phyloP scores from a whole-genome alignment of 306 rosid species.

The Citrullus amarus region DNA sequence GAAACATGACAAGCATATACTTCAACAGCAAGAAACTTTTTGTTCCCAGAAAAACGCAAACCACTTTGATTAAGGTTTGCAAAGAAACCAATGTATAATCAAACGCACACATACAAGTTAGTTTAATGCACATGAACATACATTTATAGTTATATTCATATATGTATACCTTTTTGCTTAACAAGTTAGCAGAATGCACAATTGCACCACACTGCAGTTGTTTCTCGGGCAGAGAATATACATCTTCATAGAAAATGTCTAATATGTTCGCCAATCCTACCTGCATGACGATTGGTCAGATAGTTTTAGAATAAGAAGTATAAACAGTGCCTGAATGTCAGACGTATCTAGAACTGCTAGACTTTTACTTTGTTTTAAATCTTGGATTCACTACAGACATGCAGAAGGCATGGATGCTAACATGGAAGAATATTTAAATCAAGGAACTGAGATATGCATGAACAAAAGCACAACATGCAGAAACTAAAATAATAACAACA shows the following conservation, averaged over 20 bases:
- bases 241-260: slow-evolving; percentile 76
- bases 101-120: slow-evolving; percentile 8
- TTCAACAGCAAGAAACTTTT: not conserved
- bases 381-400: not conserved
- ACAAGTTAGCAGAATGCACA: slow-evolving; percentile 31
- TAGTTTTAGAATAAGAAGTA: not conserved
- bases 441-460: not conserved
- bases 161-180: slow-evolving; percentile 46
- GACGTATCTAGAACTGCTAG: not conserved
- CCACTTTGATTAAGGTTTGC: not conserved
- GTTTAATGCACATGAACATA: slow-evolving; percentile 19
- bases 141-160: not conserved
- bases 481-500: not conserved
- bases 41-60: not conserved
- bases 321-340: not conserved
- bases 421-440: not conserved
- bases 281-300: slow-evolving; percentile 28
- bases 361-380: not conserved
- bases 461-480: not conserved
- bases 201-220: slow-evolving; percentile 45
- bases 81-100: not conserved
- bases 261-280: slow-evolving; percentile 60
- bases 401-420: not conserved
- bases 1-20: slow-evolving; percentile 16
- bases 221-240: slow-evolving; percentile 52